A percentile compares a stretch with the other conserved stretches of the same genome.
Conservation (phyloP, 2,329 filamentous ascomycete species). For the Stagonosporopsis rhizophila region DNA sequence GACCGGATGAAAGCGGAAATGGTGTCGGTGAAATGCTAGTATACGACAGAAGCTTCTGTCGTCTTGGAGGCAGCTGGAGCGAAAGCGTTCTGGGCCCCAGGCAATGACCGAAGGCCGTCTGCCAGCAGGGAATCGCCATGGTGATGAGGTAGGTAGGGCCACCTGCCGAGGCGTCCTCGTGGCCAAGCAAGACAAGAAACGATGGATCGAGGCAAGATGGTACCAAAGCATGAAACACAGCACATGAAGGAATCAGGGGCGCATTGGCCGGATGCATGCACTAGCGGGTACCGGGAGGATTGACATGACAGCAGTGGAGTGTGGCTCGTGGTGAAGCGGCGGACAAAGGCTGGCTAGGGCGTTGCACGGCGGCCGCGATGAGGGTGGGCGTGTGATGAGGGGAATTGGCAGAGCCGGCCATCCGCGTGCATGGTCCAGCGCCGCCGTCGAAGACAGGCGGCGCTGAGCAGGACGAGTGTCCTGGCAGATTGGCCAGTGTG, state of each 20-base stretch:
- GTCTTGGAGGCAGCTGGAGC: not conserved
- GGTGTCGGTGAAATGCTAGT: not conserved
- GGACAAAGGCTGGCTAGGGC: constrained; percentile 16
- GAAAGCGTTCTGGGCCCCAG: not conserved
- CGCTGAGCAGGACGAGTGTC: not conserved
- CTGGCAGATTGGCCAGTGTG: too few species aligned
- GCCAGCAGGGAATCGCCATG: constrained; percentile 15
- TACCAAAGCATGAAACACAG: constrained; percentile 22
- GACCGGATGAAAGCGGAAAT: constrained; percentile 7
- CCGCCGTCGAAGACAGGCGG: too few species aligned
- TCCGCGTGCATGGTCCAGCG: constrained; percentile 18
- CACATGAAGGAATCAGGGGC: constrained; percentile 24
- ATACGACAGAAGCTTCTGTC: not conserved
- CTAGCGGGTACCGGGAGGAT: constrained; percentile 26
- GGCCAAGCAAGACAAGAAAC: constrained; percentile 15
- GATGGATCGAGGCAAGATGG: constrained; percentile 18
- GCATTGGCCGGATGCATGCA: constrained; percentile 9
- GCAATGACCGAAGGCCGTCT: constrained; percentile 18
- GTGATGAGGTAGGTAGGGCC: constrained; percentile 20
- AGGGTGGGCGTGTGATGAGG: constrained; percentile 9
- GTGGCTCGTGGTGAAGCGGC: constrained; percentile 30
- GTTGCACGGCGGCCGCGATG: constrained; percentile 12
- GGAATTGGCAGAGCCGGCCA: constrained; percentile 8
- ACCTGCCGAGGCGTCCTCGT: constrained; percentile 9
- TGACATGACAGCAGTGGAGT: constrained; percentile 23